Percentiles rank a stretch among this genome's conserved stretches.
These are phyloP conservation scores for Termitomyces sp. DNA, from an alignment of 768 basidiomycete species.

Conservation along the genomic window DNA sequence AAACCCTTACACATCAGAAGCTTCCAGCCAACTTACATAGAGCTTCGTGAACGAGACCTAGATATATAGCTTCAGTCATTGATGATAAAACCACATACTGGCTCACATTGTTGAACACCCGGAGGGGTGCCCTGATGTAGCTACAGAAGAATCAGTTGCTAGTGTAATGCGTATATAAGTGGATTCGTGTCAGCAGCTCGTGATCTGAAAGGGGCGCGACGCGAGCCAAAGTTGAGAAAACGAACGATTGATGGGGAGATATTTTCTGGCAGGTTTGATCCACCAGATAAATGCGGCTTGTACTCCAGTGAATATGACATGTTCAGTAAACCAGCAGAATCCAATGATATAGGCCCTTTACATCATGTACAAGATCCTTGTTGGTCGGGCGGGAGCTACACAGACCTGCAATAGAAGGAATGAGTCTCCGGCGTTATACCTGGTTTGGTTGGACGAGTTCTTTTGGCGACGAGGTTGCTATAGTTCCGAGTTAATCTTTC, in stretches of 20 bases:
- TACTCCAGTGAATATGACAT: slow-evolving; percentile 11
- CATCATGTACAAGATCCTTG: slow-evolving; percentile 14
- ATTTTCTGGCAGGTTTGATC: slow-evolving; percentile 15
- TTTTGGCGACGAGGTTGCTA: neutral
- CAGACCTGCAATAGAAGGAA: neutral
- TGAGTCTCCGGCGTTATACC: slow-evolving; percentile 2
- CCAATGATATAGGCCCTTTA: slow-evolving; percentile 11
- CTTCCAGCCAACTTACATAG: slow-evolving; percentile 6
- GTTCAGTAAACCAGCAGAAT: slow-evolving; percentile 6
- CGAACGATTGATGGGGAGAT: slow-evolving; percentile 18
- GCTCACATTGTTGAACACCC: slow-evolving; percentile 12
- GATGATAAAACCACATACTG: neutral
- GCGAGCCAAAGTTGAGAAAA: slow-evolving; percentile 7
- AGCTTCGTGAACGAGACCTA: slow-evolving; percentile 12
- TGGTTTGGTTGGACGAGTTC: neutral
- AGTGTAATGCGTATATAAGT: slow-evolving; percentile 12
- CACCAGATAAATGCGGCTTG: slow-evolving; percentile 13
- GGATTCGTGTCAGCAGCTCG: slow-evolving; percentile 13
- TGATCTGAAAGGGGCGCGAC: slow-evolving; percentile 11
- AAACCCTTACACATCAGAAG: neutral
- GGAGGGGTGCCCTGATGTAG: slow-evolving; percentile 10
- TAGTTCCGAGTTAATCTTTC: neutral
- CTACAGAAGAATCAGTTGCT: slow-evolving; percentile 2
- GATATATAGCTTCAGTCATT: neutral
- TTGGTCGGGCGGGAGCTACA: slow-evolving; percentile 8